phyloP scores from a whole-genome alignment of 371 early-diverging fungal genomes.

The Entomophthora muscae region DNA sequence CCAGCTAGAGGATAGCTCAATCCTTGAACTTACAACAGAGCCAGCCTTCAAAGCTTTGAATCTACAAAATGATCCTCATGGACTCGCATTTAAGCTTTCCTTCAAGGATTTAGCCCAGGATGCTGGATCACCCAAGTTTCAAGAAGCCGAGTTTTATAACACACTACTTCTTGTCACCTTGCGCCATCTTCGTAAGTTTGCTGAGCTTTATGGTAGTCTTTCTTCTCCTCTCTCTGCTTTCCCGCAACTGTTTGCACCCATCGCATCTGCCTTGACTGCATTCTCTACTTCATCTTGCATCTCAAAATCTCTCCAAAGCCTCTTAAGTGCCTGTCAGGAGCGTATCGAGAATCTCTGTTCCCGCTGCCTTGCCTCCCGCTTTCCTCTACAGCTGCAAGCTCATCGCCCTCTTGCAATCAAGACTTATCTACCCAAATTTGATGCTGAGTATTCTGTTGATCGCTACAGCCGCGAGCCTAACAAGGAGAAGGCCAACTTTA shows the following conservation, averaged over 20 bases:
- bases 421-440: constrained; percentile 78
- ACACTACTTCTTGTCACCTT: not conserved
- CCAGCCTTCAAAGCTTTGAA: no score
- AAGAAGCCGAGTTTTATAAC: not conserved
- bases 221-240: not conserved
- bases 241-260: not conserved
- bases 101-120: not conserved
- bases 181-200: not conserved
- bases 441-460: constrained; percentile 63
- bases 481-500: constrained; percentile 46
- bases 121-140: not conserved
- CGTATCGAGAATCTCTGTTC: not conserved
- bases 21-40: not conserved
- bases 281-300: not conserved
- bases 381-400: constrained; percentile 63
- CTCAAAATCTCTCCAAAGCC: not conserved
- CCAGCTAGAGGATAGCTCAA: not conserved
- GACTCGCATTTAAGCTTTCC: not conserved
- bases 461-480: constrained; percentile 56
- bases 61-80: not conserved
- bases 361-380: constrained; percentile 16
- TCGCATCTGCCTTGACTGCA: not conserved
- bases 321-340: not conserved
- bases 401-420: constrained; percentile 79
- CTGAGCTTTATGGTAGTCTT: not conserved